A percentile compares a stretch with the other conserved stretches of the same genome.
Conservation (phyloP, 2,329 filamentous ascomycete species). For the Neoascochyta sp. region DNA sequence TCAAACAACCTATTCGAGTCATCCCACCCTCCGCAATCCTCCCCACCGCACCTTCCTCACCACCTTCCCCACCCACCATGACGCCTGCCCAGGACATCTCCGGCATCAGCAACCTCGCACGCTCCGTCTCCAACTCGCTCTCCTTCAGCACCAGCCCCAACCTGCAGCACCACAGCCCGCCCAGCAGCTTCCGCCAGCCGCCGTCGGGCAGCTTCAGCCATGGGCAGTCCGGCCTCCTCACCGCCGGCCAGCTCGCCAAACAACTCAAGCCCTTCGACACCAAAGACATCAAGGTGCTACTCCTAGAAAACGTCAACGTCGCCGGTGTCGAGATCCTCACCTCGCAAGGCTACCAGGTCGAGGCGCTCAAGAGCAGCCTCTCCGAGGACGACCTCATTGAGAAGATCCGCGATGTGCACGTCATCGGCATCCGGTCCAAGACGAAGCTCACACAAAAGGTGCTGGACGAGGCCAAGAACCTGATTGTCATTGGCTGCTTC, state of each 20-base stretch:
- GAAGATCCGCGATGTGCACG: slow-evolving; percentile 96
- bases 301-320: slow-evolving; percentile 94
- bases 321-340: slow-evolving; percentile 79
- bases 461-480: slow-evolving; percentile 82
- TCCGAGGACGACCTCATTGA: slow-evolving; percentile 92
- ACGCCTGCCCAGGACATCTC: slow-evolving; percentile 37
- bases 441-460: slow-evolving; percentile 88
- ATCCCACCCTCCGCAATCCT: no score
- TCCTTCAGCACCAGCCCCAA: slow-evolving; percentile 72
- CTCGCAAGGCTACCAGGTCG: slow-evolving; percentile 91
- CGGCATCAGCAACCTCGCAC: slow-evolving; percentile 33
- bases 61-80: slow-evolving; percentile 21
- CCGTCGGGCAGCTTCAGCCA: slow-evolving; percentile 32
- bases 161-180: slow-evolving; percentile 69
- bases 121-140: slow-evolving; percentile 57
- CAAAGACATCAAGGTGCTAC: slow-evolving; percentile 90
- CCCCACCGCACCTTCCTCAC: no score
- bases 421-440: slow-evolving; percentile 97
- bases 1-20: slow-evolving; percentile 19
- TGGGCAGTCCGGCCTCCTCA: slow-evolving; percentile 35
- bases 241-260: slow-evolving; percentile 54
- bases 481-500: slow-evolving; percentile 96
- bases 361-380: slow-evolving; percentile 81
- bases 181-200: slow-evolving; percentile 53
- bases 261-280: slow-evolving; percentile 93